A percentile compares a stretch with the other conserved stretches of the same genome.
phyloP scores from a whole-genome alignment of 768 basidiomycete genomes.

The Gymnopilus junonius region DNA sequence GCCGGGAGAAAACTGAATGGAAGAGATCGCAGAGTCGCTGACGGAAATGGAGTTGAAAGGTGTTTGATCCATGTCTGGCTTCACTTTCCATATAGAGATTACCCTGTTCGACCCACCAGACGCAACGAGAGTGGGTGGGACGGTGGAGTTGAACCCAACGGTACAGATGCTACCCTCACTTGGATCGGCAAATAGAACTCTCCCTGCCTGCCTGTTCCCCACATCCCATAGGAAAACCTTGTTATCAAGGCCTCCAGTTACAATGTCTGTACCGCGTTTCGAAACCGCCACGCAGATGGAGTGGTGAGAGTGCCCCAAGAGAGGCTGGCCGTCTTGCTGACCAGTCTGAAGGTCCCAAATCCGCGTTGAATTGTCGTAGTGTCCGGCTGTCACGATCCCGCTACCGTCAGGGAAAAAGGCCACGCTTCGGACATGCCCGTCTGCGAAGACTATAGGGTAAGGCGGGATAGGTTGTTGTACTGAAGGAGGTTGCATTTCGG shows the following conservation, averaged over 20 bases:
- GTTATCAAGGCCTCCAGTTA: conserved; percentile 7
- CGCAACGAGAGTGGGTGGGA: conserved; percentile 1
- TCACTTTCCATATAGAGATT: conserved; percentile 5
- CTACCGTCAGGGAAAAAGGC: conserved; percentile 17
- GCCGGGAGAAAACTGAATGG: conserved; percentile 4
- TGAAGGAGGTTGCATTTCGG: not conserved
- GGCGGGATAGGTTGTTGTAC: not conserved
- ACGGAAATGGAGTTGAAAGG: not conserved
- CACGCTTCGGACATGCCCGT: not conserved
- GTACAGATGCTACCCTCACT: not conserved
- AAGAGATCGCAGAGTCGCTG: not conserved
- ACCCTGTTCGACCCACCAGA: conserved; percentile 8
- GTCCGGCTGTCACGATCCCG: conserved; percentile 10
- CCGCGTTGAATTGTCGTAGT: conserved; percentile 2
- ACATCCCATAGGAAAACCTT: conserved; percentile 6
- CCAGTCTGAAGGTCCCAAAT: conserved; percentile 10
- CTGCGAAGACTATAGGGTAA: not conserved
- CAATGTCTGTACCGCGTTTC: conserved; percentile 5
- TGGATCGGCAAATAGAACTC: not conserved
- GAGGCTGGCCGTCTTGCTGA: not conserved
- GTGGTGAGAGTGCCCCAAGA: not conserved
- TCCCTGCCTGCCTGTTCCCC: not conserved
- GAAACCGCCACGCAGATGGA: conserved; percentile 6
- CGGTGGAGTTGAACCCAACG: conserved; percentile 1
- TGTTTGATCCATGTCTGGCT: not conserved